Evolutionary conservation across 129 eudicot genomes (phyloP).

Genomic region (Flaveria linearis): DNA sequence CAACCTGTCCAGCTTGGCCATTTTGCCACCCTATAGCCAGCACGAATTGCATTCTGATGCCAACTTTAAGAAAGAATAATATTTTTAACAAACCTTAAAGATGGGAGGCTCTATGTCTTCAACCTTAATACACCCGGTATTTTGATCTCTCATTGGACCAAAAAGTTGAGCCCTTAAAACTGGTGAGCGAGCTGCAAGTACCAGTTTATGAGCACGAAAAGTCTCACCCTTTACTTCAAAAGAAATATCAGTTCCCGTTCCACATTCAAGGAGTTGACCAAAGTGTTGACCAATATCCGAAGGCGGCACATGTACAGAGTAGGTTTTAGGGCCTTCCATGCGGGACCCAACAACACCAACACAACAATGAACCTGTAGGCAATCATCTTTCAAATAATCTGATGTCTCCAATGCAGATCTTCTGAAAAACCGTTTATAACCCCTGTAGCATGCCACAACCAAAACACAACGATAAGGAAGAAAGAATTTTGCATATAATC

Average conservation of each 20-base stretch:
- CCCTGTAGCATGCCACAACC: conserved; percentile 49
- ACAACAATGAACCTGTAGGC: conserved; percentile 76
- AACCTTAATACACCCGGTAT: conserved; percentile 49
- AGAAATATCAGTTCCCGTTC: conserved; percentile 60
- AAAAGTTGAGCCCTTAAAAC: conserved; percentile 86
- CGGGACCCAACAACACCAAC: conserved; percentile 82
- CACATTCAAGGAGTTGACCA: conserved; percentile 79
- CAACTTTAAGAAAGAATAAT: background rate
- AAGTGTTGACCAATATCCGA: conserved; percentile 79
- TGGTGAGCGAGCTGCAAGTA: conserved; percentile 91
- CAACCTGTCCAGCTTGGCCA: background rate
- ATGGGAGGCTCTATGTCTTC: conserved; percentile 75
- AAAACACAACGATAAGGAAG: background rate
- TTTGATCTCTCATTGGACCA: conserved; percentile 85
- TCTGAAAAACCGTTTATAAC: conserved; percentile 72
- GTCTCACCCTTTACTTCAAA: conserved; percentile 73
- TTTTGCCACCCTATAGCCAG: background rate
- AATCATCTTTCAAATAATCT: conserved; percentile 80
- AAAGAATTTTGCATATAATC: background rate
- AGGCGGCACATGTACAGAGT: conserved; percentile 68
- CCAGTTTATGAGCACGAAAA: conserved; percentile 73
- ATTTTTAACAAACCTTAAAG: conserved; percentile 54
- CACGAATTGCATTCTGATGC: conserved; percentile 12
- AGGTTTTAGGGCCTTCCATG: conserved; percentile 69
- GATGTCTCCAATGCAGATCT: conserved; percentile 72